Percentiles rank a stretch among this genome's conserved stretches.
phyloP scores from a whole-genome alignment of 1,139 yeast genomes.

The Citeromyces hawaiiensis region DNA sequence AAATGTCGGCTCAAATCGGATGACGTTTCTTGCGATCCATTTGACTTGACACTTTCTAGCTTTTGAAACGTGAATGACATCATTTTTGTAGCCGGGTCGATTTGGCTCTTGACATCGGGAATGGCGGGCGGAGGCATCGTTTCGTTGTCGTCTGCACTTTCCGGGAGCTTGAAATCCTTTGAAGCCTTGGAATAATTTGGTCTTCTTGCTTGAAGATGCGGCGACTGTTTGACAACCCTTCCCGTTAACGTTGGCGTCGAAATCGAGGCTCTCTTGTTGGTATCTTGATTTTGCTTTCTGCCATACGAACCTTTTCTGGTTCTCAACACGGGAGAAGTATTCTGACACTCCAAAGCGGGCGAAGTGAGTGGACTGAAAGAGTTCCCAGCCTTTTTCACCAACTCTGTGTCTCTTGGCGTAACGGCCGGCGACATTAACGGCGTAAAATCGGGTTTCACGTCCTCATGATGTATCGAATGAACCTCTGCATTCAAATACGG shows the following conservation, averaged over 20 bases:
- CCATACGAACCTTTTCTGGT: conserved; percentile 5
- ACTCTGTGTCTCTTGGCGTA: not conserved
- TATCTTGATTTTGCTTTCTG: conserved; percentile 3
- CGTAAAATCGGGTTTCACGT: conserved; percentile 25
- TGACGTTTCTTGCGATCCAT: not conserved
- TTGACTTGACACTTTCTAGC: conserved; percentile 1
- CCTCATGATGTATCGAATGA: too few species aligned
- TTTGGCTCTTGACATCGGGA: conserved; percentile 3
- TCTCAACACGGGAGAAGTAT: conserved; percentile 7
- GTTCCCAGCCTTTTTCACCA: conserved; percentile 6
- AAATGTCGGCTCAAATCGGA: not conserved
- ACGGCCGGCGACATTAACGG: conserved; percentile 55
- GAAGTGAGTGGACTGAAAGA: conserved; percentile 42
- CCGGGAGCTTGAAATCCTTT: conserved; percentile 22
- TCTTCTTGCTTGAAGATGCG: conserved; percentile 9
- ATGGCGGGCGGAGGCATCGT: conserved; percentile 6
- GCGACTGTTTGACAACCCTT: conserved; percentile 12
- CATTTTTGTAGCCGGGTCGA: not conserved
- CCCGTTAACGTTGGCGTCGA: conserved; percentile 1
- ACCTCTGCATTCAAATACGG: too few species aligned
- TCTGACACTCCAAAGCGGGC: conserved; percentile 44
- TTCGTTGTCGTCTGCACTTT: conserved; percentile 18
- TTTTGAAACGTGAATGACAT: not conserved
- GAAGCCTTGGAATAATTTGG: conserved; percentile 12
- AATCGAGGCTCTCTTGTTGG: conserved; percentile 1